Base-by-base conservation (phyloP, 129 eudicot species). In the Deinandra increscens region DNA sequence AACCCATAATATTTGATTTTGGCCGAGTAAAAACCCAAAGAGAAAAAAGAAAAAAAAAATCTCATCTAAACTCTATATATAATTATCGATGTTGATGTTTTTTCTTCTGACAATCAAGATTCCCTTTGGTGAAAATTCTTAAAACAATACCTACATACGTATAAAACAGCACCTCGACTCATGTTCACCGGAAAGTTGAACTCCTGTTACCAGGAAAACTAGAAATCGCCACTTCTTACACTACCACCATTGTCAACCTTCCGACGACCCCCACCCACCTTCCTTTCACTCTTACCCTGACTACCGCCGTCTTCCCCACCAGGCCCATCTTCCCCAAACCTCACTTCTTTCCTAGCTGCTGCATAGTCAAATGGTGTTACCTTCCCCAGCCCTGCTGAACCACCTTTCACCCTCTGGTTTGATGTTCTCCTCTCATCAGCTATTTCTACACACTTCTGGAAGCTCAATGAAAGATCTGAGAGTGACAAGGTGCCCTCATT, bases 121-220 rank as follows among this genome's bases (percentile, higher is more conserved):
- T 60, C 49, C 80, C 7, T 58, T 68, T 45, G 34, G 62, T 58
- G 61, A 31, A 68, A 11, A 4, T 69, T 60, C 37, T 36, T 60
- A 36, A 60, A 26, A 48, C 5, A 43, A 19, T 37, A 31, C 59
- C 81, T 77, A 62, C 69, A 61, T 36, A 37, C 17, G 64, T 61
- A 53, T 62, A 48, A 60, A 61, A 69, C 80, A 69, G 38, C 71
- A 62, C 17, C 29, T 26, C 18, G 0, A 0, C 64, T 61, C 15
- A 45, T 73, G 4, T 18, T 77, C 81, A 84, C 59, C 89, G 86
- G 59, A 89, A 94, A 73, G 97, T 94, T 31, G 93, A 85, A 64
- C 96, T 89, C 42, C 97, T 89, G 75, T 89, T 94, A 15, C 97
- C 99, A 5, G 99, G 99, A 64, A 94, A 94, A 72, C 58, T 84